Conservation (phyloP, 805 yeast genomes). For the Candida broadrunensis region DNA sequence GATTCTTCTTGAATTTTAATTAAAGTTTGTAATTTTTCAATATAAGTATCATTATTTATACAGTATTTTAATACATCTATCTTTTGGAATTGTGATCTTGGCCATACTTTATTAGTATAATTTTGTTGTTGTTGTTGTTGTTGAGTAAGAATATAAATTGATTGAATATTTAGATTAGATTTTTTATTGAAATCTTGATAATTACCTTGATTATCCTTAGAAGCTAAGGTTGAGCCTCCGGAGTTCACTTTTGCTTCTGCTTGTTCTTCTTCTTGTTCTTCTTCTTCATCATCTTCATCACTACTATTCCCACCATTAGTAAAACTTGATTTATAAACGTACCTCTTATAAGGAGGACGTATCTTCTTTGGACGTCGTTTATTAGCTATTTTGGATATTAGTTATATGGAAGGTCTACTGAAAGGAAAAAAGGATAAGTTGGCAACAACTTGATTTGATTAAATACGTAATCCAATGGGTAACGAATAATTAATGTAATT, state of each 20-base stretch:
- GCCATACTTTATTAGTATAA: conserved; percentile 39
- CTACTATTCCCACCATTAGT: conserved; percentile 21
- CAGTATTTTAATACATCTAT: conserved; percentile 43
- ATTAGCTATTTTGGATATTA: conserved; percentile 62
- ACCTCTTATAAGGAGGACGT: conserved; percentile 75
- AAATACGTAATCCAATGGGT: too few species aligned
- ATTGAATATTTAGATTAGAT: conserved; percentile 24
- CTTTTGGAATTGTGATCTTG: conserved; percentile 48
- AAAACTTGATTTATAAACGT: conserved; percentile 51
- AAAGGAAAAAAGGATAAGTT: too few species aligned
- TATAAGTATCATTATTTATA: conserved; percentile 20
- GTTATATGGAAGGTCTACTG: too few species aligned
- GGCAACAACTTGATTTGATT: too few species aligned
- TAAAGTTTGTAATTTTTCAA: conserved; percentile 6
- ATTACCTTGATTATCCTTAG: conserved; percentile 13
- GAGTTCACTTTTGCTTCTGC: neutral
- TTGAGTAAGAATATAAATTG: conserved; percentile 31
- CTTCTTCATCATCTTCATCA: conserved; percentile 20
- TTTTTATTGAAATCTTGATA: conserved; percentile 22
- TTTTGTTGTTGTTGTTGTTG: conserved; percentile 13
- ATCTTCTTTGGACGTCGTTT: conserved; percentile 82
- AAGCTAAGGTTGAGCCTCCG: neutral
- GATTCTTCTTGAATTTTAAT: conserved; percentile 9
- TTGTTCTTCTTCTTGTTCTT: conserved; percentile 6
- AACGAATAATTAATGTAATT: too few species aligned